Base-by-base conservation (phyloP, 495 filamentous ascomycete species). In the Hypoxylon lenormandii region DNA sequence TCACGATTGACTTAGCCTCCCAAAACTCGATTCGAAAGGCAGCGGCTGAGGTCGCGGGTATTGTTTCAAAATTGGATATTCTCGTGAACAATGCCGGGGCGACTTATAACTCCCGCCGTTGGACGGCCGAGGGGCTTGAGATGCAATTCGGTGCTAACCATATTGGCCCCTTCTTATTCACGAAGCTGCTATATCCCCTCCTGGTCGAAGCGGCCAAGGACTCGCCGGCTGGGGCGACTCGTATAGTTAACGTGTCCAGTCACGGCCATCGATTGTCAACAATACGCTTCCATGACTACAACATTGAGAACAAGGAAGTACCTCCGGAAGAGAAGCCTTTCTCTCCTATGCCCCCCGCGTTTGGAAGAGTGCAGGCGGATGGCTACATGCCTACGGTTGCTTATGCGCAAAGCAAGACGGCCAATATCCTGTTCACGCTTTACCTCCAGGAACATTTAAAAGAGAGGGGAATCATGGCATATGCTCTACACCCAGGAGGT, bases 61-160 rank as follows among this genome's bases (percentile, higher is more conserved):
- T 83, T 19, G 81, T 80, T n/a, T 73, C 78, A 38, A 75, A 69
- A 30, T 59, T 89, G 0, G 86, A 89, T 72, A 80, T 83, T 1
- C 73, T 89, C 5, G 73, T 87, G 56, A 88, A 88, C 72, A 88
- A 88, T 50, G 86, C 85, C 5, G 84, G 82, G 15, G 71, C 77
- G 33, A 72, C 72, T 46, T 72, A 76, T 3, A 77, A 78, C 0
- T 74, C 76, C 0, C 70, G 74, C 15, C 72, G 65, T 49, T 76
- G 48, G 55, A 80, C 64, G 0, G 79, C 70, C 54, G 79, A 82
- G 42, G 79, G 84, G 12, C 87, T 87, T 74, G 82, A 87, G 58
- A 78, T 84, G 68, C 88, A 89, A 72, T 81, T 84, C 1, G 79
- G 83, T 26, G 84, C 83, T 12, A 89, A 89, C 69, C 85, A 89